Base-by-base conservation (phyloP, 192 early-diverging fungal genomes). In the Coemansia furcata region DNA sequence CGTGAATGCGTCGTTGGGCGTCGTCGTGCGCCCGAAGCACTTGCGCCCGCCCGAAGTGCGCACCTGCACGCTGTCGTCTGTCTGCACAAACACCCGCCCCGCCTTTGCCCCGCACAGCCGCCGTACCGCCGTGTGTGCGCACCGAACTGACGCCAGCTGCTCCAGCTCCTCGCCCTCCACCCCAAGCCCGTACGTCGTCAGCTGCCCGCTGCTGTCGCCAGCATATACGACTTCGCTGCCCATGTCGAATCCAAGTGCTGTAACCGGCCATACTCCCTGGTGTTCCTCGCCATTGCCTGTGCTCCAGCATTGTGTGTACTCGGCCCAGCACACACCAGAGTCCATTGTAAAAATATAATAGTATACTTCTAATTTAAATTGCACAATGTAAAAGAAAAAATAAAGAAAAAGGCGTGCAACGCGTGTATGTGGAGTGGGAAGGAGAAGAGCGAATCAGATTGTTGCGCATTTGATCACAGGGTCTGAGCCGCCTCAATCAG, bases 221-320 rank as follows among this genome's bases (percentile, higher is more conserved):
- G 87, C 73, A 91, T 94, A 97, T 55, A 98, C 43, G 6, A 97
- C 85, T 72, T 96, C 93, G 66, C 94, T 90, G 58, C 86, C 76
- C 1, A 85, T 70, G 74, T 94, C 93, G 62, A 90, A 62, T 4
- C 50, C 68, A 6, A 74, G 29, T 9, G 67, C 64, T 7, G 76
- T 39, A 6, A 72, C 46, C 12, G 80, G 75, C 19, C 46, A 44
- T 37, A 59, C 15, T 5, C 63, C 60, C 38, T 30, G 42, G 1
- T 54, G 50, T 12, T 32, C 50, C 15, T 50, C 65, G 42, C 7
- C 46, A 10, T 33, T 29, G 39, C 67, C 46, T 1, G 40, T 42
- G 14, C 71, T 64, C 74, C 67, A 77, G 37, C 60, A 68, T 65
- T 74, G 75, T 10, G 80, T 74, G 58, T 63, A 83, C 60, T 83